These are phyloP conservation scores for Talaromyces funiculosus DNA, from an alignment of 2,329 filamentous ascomycete genomes.

Conservation along the genomic window DNA sequence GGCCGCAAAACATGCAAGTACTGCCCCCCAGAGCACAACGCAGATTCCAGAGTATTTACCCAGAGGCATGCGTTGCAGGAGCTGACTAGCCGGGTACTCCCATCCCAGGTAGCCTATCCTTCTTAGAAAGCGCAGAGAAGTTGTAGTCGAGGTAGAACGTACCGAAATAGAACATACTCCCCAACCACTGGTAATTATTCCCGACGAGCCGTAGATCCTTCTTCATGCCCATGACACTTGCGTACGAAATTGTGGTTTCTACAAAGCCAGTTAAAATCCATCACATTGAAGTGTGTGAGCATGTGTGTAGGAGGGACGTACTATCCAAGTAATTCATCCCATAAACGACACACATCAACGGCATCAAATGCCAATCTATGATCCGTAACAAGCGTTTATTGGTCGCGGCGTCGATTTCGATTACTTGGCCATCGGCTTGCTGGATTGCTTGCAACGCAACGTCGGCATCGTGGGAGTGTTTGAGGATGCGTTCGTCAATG, in stretches of 20 bases:
- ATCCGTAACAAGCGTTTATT: slow-evolving; percentile 55
- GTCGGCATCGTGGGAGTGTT: slow-evolving; percentile 55
- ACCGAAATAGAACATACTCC: slow-evolving; percentile 49
- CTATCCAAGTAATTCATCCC: slow-evolving; percentile 54
- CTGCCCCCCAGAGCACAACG: slow-evolving; percentile 58
- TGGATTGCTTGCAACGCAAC: slow-evolving; percentile 56
- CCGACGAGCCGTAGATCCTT: slow-evolving; percentile 40
- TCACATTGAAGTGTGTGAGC: neutral
- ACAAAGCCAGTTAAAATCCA: neutral
- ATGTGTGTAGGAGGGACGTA: too few species aligned
- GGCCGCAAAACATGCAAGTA: slow-evolving; percentile 58
- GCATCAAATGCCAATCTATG: slow-evolving; percentile 60
- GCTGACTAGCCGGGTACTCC: slow-evolving; percentile 62
- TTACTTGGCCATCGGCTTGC: slow-evolving; percentile 42
- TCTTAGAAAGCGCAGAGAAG: neutral
- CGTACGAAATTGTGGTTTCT: slow-evolving; percentile 49
- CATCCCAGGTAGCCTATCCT: slow-evolving; percentile 46
- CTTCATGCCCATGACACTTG: slow-evolving; percentile 50
- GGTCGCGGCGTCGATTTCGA: slow-evolving; percentile 52
- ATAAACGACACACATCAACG: slow-evolving; percentile 54
- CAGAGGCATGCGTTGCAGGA: slow-evolving; percentile 59
- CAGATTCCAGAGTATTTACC: slow-evolving; percentile 62
- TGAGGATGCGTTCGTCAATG: slow-evolving; percentile 35
- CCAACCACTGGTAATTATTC: slow-evolving; percentile 49
- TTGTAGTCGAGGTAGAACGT: neutral